Conservation (phyloP, 495 filamentous ascomycete genomes). For the Daldinia loculata region DNA sequence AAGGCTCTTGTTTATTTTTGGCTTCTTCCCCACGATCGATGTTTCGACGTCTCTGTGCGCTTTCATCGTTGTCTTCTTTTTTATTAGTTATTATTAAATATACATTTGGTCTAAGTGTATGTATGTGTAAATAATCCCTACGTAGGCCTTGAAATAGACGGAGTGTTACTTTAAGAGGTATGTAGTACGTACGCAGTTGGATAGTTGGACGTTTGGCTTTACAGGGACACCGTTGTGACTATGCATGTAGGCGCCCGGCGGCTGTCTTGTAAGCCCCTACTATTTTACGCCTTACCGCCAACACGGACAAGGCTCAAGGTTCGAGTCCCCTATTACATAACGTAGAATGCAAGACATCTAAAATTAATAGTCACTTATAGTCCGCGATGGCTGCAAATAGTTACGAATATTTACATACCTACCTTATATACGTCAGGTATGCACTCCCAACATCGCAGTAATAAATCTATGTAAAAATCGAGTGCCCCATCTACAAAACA, state of each 20-base stretch:
- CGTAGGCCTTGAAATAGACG: background rate
- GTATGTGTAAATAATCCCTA: background rate
- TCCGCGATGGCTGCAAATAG: background rate
- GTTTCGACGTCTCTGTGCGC: conserved; percentile 26
- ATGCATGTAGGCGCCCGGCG: background rate
- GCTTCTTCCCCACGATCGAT: conserved; percentile 31
- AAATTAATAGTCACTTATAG: conserved; percentile 1
- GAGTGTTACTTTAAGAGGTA: background rate
- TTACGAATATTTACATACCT: background rate
- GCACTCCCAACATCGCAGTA: background rate
- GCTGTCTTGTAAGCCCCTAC: background rate
- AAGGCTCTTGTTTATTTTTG: conserved; percentile 26
- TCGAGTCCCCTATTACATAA: background rate
- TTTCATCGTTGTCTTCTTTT: background rate
- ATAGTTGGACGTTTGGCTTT: background rate
- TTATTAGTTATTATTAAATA: background rate
- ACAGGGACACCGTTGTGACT: background rate
- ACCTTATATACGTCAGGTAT: background rate
- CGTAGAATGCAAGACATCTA: background rate
- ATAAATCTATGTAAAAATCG: background rate
- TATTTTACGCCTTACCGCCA: background rate
- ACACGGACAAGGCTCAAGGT: background rate
- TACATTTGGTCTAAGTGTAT: background rate
- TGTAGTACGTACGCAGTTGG: background rate
- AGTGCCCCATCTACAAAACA: background rate